Evolutionary conservation across 768 basidiomycete species (phyloP), one percentile per base, ranked within the genome.

Genomic region (Rhizopogon salebrosus): DNA sequence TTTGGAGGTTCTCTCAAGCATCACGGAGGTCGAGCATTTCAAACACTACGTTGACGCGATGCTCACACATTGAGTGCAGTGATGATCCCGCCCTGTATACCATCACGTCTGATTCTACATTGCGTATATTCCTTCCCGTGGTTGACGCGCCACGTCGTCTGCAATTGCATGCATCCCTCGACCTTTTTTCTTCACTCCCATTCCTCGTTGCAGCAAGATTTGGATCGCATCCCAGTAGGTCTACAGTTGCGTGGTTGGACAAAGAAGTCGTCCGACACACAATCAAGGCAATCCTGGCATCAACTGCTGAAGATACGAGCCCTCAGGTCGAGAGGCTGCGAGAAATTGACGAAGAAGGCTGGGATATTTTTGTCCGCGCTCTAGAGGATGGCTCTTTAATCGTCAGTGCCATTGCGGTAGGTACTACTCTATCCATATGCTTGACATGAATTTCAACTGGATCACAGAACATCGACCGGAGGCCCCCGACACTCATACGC

Each of bases 81-180:
- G 84, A 87, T 61, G 88, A 91, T 63, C 73, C 86, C 2, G 82
- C 87, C 51, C 74, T 95, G 3, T 94, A 89, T 64, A 93, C 92
- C 34, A 79, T 90, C 54, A 92, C 94, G 13, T 80, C 83, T 23
- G 89, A 94, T 60, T 81, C 89, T 1, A 87, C 86, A 4, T 66
- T 95, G 34, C 84, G 94, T 22, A 83, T 97, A 61, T 95, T 91
- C 67, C 72, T 89, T 31, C 91, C 94, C 5, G 90, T 97, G 11
- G 71, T 97, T 41, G 94, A 97, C 65, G 82, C 85, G 14, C 92
- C 92, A 11, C 82, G 84, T 56, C 80, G 83, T 63, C 76, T 97
- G 37, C 94, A 95, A 66, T 78, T 97, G 4, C 92, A 93, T 62
- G 81, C 86, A 6, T 78, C 88, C 2, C 64, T 95, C 42, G 90